Evolutionary conservation across 2,329 filamentous ascomycete genomes (phyloP).

Genomic region (Fusarium luffae): DNA sequence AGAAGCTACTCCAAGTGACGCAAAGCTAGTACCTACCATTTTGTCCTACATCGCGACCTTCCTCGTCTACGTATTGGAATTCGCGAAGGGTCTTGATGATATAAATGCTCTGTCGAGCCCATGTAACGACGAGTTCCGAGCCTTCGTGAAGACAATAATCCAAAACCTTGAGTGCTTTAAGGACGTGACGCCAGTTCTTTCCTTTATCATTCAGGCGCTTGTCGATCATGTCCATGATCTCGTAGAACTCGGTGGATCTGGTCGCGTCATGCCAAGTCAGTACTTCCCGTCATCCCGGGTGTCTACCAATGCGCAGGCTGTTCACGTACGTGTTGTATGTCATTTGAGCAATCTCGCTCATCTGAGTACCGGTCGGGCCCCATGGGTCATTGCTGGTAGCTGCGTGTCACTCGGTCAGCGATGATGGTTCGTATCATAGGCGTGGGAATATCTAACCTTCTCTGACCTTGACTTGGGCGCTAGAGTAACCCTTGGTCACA

Average conservation of each 20-base stretch:
- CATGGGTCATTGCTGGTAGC: conserved; percentile 99
- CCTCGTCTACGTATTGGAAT: conserved; percentile 96
- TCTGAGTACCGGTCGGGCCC: conserved; percentile 97
- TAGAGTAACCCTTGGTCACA: conserved; percentile 98
- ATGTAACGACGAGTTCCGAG: conserved; percentile 95
- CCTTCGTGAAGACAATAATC: conserved; percentile 99
- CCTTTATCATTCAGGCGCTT: conserved; percentile 99
- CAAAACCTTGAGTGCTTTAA: conserved; percentile 96
- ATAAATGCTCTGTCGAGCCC: conserved; percentile 97
- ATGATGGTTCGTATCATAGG: not conserved
- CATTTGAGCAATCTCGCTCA: conserved; percentile 98
- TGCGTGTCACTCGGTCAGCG: conserved; percentile 55
- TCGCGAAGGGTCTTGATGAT: conserved; percentile 98
- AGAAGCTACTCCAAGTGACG: conserved; percentile 23
- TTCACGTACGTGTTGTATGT: conserved; percentile 91
- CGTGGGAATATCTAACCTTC: conserved; percentile 74
- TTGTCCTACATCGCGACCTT: conserved; percentile 93
- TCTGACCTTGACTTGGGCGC: conserved; percentile 96
- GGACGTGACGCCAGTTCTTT: conserved; percentile 98
- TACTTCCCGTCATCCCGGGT: conserved; percentile 5
- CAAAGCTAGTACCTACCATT: conserved; percentile 74
- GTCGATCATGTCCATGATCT: conserved; percentile 99
- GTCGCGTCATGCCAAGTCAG: conserved; percentile 32
- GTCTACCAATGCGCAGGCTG: not conserved
- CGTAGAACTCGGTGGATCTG: conserved; percentile 96